Evolutionary conservation across 352 stramenopile genomes (phyloP), one percentile per base, ranked within the genome.

Genomic region (Phytophthora sp.): DNA sequence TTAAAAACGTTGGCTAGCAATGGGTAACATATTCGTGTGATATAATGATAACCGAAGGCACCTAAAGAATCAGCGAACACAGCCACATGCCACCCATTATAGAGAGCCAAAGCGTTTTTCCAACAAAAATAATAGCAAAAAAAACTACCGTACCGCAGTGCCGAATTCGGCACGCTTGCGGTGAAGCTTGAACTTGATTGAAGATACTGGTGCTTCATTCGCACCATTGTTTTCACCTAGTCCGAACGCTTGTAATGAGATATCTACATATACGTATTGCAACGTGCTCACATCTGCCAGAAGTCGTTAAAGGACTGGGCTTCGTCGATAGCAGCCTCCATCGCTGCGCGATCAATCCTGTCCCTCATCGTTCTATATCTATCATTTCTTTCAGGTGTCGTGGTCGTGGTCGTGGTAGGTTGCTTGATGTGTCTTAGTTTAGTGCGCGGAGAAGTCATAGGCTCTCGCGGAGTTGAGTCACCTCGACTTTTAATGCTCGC

Each of bases 271-370:
- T 34, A 49, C 38, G 43, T 48, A 31, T n/a, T 24, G 31, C 34
- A 8, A 34, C 12, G 12, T 15, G 7, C 31, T 75, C 45, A 77
- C 60, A 74, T 72, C 32, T 77, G 64, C 69, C 65, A 77, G 51
- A 74, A 74, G 28, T 77, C 69, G 39, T 67, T 54, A 39, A 77
- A 77, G 15, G 38, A 57, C 11, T 74, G 53, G 2, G 64, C 59
- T 39, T 77, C 69, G 10, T 74, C 64, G 13, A 71, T 58, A 15
- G 67, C 67, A 54, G 67, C 67, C 32, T 76, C 53, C 57, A 58
- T 70, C 39, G 67, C 56, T 31, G 62, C 67, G 15, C 34, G 67
- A 32, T 72, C 59, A 15, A 77, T 77, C 21, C 37, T 54, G 35
- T 77, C 58, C 24, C 44, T 57, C 10, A 61, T 79, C 43, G 35